Evolutionary conservation across 2,329 filamentous ascomycete genomes (phyloP).

Genomic region (Ascocoryne sarcoides): DNA sequence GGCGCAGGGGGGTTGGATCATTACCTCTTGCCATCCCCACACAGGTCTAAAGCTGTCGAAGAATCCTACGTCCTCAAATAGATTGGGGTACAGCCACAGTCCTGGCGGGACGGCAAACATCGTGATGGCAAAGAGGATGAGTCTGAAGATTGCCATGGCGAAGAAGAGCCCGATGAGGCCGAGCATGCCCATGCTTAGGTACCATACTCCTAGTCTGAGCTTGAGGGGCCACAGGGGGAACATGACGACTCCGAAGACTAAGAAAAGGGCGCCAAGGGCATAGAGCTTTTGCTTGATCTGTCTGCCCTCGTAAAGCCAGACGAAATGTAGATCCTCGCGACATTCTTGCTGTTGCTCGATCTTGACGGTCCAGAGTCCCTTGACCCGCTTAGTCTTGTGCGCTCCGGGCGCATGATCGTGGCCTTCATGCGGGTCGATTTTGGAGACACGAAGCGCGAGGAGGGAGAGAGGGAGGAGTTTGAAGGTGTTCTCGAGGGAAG

Average conservation of each 20-base stretch:
- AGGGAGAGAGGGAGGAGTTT: conserved; percentile 92
- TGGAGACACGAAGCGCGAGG: conserved; percentile 80
- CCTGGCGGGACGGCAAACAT: conserved; percentile 79
- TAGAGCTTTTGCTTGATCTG: conserved; percentile 93
- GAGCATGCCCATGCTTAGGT: conserved; percentile 88
- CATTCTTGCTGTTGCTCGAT: conserved; percentile 95
- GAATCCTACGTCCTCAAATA: conserved; percentile 98
- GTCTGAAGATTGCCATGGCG: conserved; percentile 90
- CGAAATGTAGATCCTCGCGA: conserved; percentile 81
- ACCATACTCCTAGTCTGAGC: conserved; percentile 91
- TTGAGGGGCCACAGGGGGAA: conserved; percentile 95
- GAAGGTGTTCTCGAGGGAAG: conserved; percentile 85
- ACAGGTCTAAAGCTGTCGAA: conserved; percentile 93
- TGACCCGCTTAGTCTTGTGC: conserved; percentile 79
- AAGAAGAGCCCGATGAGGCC: conserved; percentile 90
- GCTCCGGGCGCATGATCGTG: conserved; percentile 54
- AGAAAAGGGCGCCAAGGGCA: conserved; percentile 69
- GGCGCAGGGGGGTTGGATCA: too few species aligned
- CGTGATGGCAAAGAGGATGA: conserved; percentile 89
- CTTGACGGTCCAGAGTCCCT: conserved; percentile 91
- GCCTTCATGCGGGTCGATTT: conserved; percentile 68
- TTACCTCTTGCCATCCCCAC: conserved; percentile 97
- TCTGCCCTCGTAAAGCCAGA: conserved; percentile 91
- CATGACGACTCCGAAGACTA: conserved; percentile 82
- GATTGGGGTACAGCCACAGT: conserved; percentile 95